Base-by-base conservation (phyloP, 352 stramenopile genomes). In the Phytophthora melonis region DNA sequence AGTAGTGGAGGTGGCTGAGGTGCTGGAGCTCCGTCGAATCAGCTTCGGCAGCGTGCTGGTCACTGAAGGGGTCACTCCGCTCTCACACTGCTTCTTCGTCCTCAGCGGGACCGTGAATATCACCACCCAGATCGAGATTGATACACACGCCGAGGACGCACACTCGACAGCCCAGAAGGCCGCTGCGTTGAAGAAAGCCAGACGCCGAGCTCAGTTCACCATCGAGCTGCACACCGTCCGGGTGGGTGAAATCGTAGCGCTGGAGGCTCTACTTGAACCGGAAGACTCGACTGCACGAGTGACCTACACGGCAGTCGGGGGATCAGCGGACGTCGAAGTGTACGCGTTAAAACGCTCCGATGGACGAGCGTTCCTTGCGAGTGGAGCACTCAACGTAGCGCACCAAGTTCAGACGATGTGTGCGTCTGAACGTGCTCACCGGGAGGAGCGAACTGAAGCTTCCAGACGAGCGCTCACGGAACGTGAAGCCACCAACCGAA, bases 11-110 rank as follows among this genome's bases (percentile, higher is more conserved):
- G 27, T 91, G 5, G 78, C 80, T 16, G 80, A 87, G 18, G 50
- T 83, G 19, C 45, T 91, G 36, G 74, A 86, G 62, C 80, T 86
- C 58, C 74, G 74, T 14, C 66, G 80, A 43, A 70, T 89, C 27
- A 69, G 70, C 30, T 91, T 87, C 60, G 82, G 82, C 21, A 68
- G 85, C 27, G 57, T 71, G 3, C 21, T 91, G 8, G 25, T 89
- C 14, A 70, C 63, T 19, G 65, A 83, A 67, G 64, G 74, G 10
- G 55, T 53, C 32, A 78, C 34, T 1, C 69, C 14, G 57, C 43
- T 52, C 11, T 72, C 63, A 9, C 63, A 67, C 13, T 84, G 71
- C 49, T 87, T 80, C 65, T 71, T 90, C 39, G 64, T 90, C 10
- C 71, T 88, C 10, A 84, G 69, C 10, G 81, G 81, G 10, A 41